A percentile compares a stretch with the other conserved stretches of the same genome.
Evolutionary conservation across 352 stramenopile species (phyloP).

Genomic region (Phytophthora capsici): DNA sequence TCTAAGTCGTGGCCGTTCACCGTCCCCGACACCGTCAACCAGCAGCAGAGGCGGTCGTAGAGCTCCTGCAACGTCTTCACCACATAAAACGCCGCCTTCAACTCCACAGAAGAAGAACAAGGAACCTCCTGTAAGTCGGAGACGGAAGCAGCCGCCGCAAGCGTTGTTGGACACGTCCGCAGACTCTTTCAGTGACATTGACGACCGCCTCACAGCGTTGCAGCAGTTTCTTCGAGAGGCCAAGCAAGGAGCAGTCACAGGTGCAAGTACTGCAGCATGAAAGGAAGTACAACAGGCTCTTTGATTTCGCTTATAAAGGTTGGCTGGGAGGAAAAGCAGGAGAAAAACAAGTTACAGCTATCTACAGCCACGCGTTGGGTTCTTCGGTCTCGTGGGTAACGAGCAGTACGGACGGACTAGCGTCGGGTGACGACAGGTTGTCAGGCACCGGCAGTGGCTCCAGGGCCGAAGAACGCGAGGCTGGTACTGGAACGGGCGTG

Average conservation of each 20-base stretch:
- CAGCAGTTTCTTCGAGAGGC: constrained; percentile 86
- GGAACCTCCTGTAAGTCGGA: constrained; percentile 7
- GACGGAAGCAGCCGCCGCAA: constrained; percentile 33
- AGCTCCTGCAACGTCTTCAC: constrained; percentile 3
- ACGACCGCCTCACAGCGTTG: constrained; percentile 81
- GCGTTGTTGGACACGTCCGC: constrained; percentile 67
- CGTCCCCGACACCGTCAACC: constrained; percentile 32
- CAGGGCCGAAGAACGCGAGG: constrained; percentile 7
- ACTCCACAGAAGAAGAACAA: constrained; percentile 9
- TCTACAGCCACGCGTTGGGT: constrained; percentile 35
- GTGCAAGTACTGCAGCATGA: constrained; percentile 30
- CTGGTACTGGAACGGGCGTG: constrained; percentile 2
- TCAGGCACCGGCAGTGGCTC: constrained; percentile 23
- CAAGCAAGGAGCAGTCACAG: constrained; percentile 52
- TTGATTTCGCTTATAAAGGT: constrained; percentile 33
- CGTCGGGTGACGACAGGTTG: constrained; percentile 24
- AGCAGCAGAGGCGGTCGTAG: neutral
- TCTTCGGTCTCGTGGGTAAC: constrained; percentile 27
- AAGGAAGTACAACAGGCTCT: constrained; percentile 37
- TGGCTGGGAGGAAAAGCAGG: constrained; percentile 16
- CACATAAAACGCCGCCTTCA: constrained; percentile 10
- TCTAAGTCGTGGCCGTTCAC: constrained; percentile 36
- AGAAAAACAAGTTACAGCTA: constrained; percentile 16
- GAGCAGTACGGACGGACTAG: constrained; percentile 21
- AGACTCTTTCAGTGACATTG: constrained; percentile 87